Evolutionary conservation across 2,329 filamentous ascomycete species (phyloP).

Genomic region (Leptographium flavum): DNA sequence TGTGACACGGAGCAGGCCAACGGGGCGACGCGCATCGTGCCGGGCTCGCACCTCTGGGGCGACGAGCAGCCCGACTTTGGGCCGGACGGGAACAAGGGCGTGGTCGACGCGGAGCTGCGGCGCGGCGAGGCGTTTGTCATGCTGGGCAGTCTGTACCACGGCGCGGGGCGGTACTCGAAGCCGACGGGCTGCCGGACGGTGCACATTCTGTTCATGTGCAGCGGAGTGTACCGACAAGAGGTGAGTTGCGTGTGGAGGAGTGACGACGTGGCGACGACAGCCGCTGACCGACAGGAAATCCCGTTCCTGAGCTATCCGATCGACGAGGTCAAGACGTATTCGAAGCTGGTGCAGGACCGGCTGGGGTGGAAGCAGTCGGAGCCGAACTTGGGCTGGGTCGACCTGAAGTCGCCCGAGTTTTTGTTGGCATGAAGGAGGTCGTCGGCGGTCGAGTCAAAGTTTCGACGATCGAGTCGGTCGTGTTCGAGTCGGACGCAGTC

Average conservation of each 20-base stretch:
- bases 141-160: conserved; percentile 3
- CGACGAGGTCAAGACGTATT: conserved; percentile 3
- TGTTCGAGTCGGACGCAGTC: no score
- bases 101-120: conserved; percentile 1
- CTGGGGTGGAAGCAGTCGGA: conserved; percentile 5
- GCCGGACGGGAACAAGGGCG: neutral
- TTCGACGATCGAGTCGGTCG: no score
- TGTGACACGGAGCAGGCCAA: conserved; percentile 3
- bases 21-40: conserved; percentile 3
- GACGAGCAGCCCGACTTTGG: conserved; percentile 4
- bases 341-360: conserved; percentile 2
- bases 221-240: conserved; percentile 3
- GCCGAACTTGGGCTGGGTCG: conserved; percentile 5
- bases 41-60: conserved; percentile 5
- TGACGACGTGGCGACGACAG: no score
- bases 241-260: neutral
- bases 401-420: conserved; percentile 4
- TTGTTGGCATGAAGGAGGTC: neutral
- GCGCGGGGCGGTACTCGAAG: neutral
- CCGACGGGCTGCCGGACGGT: conserved; percentile 2
- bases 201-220: conserved; percentile 6
- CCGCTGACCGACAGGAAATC: neutral
- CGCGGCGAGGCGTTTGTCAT: conserved; percentile 4
- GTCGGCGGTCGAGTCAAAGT: no score
- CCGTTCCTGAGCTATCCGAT: conserved; percentile 3